These are phyloP conservation scores for Inosperma sp. DNA, from an alignment of 768 basidiomycete genomes.

Conservation along the genomic window DNA sequence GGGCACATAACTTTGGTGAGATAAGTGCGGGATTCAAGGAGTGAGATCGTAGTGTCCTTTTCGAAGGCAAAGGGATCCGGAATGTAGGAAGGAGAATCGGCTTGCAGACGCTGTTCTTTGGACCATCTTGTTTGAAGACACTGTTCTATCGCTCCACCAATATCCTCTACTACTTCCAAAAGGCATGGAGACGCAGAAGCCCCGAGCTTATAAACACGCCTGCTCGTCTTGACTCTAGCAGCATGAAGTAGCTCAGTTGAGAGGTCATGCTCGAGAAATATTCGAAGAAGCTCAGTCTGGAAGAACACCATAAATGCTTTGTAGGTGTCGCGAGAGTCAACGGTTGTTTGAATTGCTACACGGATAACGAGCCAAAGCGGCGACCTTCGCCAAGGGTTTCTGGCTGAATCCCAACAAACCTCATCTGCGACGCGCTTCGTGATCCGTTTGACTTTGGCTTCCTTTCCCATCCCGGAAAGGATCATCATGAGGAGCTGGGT, in stretches of 20 bases:
- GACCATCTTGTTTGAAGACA: slow-evolving; percentile 34
- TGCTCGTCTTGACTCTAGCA: slow-evolving; percentile 32
- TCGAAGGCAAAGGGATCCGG: slow-evolving; percentile 22
- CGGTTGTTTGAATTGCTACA: slow-evolving; percentile 39
- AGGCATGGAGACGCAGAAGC: slow-evolving; percentile 19
- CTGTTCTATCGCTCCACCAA: slow-evolving; percentile 15
- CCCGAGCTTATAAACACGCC: slow-evolving; percentile 37
- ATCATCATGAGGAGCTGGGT: slow-evolving; percentile 47
- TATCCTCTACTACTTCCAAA: slow-evolving; percentile 15
- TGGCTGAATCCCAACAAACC: slow-evolving; percentile 37
- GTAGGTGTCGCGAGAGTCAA: slow-evolving; percentile 31
- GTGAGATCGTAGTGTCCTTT: slow-evolving; percentile 30
- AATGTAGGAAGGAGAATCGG: slow-evolving; percentile 20
- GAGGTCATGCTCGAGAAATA: slow-evolving; percentile 18
- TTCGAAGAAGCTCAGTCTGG: slow-evolving; percentile 26
- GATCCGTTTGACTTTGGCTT: slow-evolving; percentile 25
- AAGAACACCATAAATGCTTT: slow-evolving; percentile 47
- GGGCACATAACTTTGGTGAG: slow-evolving; percentile 18
- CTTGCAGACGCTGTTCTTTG: slow-evolving; percentile 22
- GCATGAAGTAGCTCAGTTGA: slow-evolving; percentile 33
- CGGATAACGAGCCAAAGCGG: slow-evolving; percentile 48
- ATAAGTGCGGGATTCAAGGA: slow-evolving; percentile 25
- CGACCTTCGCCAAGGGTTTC: slow-evolving; percentile 46
- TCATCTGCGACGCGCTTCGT: slow-evolving; percentile 46
- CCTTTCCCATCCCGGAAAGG: slow-evolving; percentile 35